Base-by-base conservation (phyloP, 257 asterid species). In the Mitragyna speciosa region DNA sequence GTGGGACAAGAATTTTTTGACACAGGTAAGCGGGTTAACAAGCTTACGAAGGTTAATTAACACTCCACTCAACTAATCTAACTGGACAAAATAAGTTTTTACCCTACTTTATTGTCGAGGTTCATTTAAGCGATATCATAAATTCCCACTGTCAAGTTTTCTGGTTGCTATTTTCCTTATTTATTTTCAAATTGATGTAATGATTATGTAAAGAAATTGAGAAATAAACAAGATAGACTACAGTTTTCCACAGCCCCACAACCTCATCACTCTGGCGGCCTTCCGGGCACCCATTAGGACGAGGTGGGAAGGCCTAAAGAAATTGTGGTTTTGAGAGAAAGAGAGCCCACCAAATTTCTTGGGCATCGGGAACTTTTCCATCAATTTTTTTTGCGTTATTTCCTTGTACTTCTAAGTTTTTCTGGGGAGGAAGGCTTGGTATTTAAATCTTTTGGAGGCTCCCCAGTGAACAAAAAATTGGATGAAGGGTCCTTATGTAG, bases 341-440 rank as follows among this genome's bases (percentile, higher is more conserved):
- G 31, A 56, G 76, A 52, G 70, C 70, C 81, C 81, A 70, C 77
- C 70, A 58, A 39, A 61, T 79, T 67, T 67, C 48, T 11, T 67
- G 75, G 68, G 22, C 14, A 36, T 36, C n/a, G 7, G 76, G 26
- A 41, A 47, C 48, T 52, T 45, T 6, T 45, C 49, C 49, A 2
- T 45, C 49, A 45, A 45, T 12, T 56, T 79, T 31, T 47, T 47
- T 49, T 3, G 19, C 22, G 72, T 17, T 15, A 19, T 45, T 63
- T 63, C 26, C 31, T 28, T 63, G 19, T 7, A 16, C 33, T 36
- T 36, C 41, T n/a, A 11, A 36, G 12, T 76, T 20, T 54, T 39
- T 16, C 20, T 65, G 52, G 41, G 63, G 19, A 65, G 30, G 49
- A 41, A 56, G 70, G 59, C 24, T 9, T 30, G 45, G 54, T 20